These are phyloP conservation scores for Vitis vinifera DNA, from an alignment of 164 flowering plant species.

Conservation along the genomic window ASM3070453v1 NC_081816.1:10017001-10017500, in stretches of 20 bases:
- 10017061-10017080: too few species aligned
- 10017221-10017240: constrained; percentile 78
- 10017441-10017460: too few species aligned
- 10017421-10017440: too few species aligned
- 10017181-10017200: constrained; percentile 87
- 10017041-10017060: too few species aligned
- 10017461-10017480: too few species aligned
- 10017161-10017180: constrained; percentile 85
- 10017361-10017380: neutral
- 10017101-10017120: neutral
- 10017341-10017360: neutral
- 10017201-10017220: constrained; percentile 87
- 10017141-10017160: constrained; percentile 67
- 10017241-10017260: constrained; percentile 84
- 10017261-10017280: constrained; percentile 80
- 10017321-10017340: constrained; percentile 7
- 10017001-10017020: too few species aligned
- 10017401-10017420: too few species aligned
- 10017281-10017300: constrained; percentile 67
- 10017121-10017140: constrained; percentile 54
- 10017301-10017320: constrained; percentile 3
- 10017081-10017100: too few species aligned
- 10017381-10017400: too few species aligned
- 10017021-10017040: too few species aligned
- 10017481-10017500: too few species aligned